Evolutionary conservation across 176 grass and related monocot genomes (phyloP), one percentile per base, ranked within the genome.

Genomic region (Eragrostis nindensis): DNA sequence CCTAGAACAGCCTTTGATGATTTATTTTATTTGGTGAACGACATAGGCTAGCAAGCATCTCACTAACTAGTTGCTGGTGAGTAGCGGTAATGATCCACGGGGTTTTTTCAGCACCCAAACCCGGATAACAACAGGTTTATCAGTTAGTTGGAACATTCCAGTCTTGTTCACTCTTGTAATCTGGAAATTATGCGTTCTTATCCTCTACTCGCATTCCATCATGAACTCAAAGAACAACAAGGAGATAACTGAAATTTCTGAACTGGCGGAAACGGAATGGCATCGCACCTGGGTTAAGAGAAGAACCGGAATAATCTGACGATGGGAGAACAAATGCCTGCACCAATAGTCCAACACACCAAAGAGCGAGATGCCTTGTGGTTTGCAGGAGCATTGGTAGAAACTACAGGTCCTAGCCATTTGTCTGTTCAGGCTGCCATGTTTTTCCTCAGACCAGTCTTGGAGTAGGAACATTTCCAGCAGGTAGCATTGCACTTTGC

Each of bases 171-270:
- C 13, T 12, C 63, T 0, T 0, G 45, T 70, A 85, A 76, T 39
- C 1, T 10, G 47, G 87, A 89, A 85, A 76, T 81, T 89, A 66
- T 81, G 82, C 72, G 78, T 29, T 49, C 66, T 89, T 82, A 89
- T 89, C 87, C 72, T 32, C 17, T 44, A 24, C 68, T 45, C 11
- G 0, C 43, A 11, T 12, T 57, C 54, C 66, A 41, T 11, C 16
- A 70, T 27, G 2, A 81, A 70, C 62, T 48, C 10, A 85, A n/a
- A 14, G 17, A 47, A 24, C 53, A n/a, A n/a, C n/a, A 81, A 82
- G 42, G 40, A 2, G 55, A 50, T 53, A 18, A 7, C 19, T 63
- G 69, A 73, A 42, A 47, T 13, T 81, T 61, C 19, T 70, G 54
- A 65, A 42, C 50, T 59, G 47, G 30, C 43, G 19, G 21, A 17